A percentile compares a stretch with the other conserved stretches of the same genome.
Evolutionary conservation across 495 filamentous ascomycete species (phyloP).

Genomic region (Chaetomium cochliodes): DNA sequence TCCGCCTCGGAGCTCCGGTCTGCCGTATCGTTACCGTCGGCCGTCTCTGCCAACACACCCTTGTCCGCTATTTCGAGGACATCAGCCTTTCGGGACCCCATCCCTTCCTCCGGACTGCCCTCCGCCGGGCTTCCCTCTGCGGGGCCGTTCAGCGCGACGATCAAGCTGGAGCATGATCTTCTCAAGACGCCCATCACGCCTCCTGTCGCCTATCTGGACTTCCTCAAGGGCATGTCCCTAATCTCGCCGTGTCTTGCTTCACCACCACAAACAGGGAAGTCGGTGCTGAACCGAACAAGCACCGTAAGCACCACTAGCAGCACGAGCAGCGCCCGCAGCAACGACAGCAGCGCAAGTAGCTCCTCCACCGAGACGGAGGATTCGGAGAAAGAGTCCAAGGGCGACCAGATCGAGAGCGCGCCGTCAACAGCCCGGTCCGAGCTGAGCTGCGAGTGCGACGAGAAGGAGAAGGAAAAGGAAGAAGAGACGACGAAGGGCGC

Average conservation of each 20-base stretch:
- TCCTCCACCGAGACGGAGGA: conserved; percentile 37
- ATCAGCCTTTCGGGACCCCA: conserved; percentile 36
- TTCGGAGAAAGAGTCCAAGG: conserved; percentile 40
- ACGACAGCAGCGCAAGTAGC: conserved; percentile 33
- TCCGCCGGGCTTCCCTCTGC: conserved; percentile 40
- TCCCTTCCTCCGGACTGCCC: conserved; percentile 34
- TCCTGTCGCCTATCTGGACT: conserved; percentile 86
- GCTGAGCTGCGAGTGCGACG: conserved; percentile 55
- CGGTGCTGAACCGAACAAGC: conserved; percentile 40
- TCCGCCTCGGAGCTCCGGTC: conserved; percentile 49
- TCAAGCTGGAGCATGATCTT: conserved; percentile 39
- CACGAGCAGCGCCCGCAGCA: conserved; percentile 33
- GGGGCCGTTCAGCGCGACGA: conserved; percentile 34
- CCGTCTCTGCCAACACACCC: conserved; percentile 34
- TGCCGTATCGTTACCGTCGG: conserved; percentile 44
- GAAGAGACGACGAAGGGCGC: conserved; percentile 29
- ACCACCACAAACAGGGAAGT: conserved; percentile 43
- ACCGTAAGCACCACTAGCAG: conserved; percentile 34
- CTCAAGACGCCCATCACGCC: conserved; percentile 85
- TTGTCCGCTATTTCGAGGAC: conserved; percentile 37
- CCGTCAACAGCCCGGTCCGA: conserved; percentile 57
- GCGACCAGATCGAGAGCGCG: conserved; percentile 42
- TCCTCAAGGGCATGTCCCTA: conserved; percentile 69
- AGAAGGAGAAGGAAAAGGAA: conserved; percentile 29
- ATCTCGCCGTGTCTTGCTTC: conserved; percentile 59